Evolutionary conservation across 2,329 filamentous ascomycete genomes (phyloP), one percentile per base, ranked within the genome.

Genomic region (Aspergillus vadensis): DNA sequence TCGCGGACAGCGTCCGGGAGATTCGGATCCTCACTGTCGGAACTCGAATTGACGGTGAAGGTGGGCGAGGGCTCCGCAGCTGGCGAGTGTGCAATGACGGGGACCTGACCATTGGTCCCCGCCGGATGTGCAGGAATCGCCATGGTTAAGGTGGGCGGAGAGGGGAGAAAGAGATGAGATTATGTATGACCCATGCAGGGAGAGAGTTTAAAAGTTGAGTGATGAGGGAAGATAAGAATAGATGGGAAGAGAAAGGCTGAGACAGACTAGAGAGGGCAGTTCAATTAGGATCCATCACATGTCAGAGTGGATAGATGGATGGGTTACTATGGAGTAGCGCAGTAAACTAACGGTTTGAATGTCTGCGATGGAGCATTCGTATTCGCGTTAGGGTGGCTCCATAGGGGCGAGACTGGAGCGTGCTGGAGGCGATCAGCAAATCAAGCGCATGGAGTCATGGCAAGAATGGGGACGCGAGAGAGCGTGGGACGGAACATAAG

Each of bases 11-110:
- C 64, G 50, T 68, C 65, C 38, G 64, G 62, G 9, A 65, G 52
- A 5, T 47, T 15, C 19, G 54, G 65, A 5, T 71, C 72, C 41
- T 75, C 73, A 63, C 70, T 74, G 38, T 75, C 73, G 55, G 72
- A 73, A 63, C 71, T 72, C 1, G 70, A 72, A 57, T 67, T 27
- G 39, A 47, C 48, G 41, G 43, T 41, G 56, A 63, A 63, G 9
- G 57, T 47, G 38, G 47, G 38, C 5, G 50, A 15, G 15, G 30
- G 44, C n/a, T 32, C 19, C 12, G 32, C 53, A 25, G 39, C 53
- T 19, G 47, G 56, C 47, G 49, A 60, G 41, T 44, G 41, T 44
- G 47, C 15, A 17, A 17, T 27, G 25, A 27, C 47, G 25, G 47
- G 47, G 47, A 12, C 25, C 25, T 50, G 47, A 32, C 47, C 47